These are phyloP conservation scores for Tylopilus plumbeoviolaceoides DNA, from an alignment of 768 basidiomycete genomes.

Conservation along the genomic window DNA sequence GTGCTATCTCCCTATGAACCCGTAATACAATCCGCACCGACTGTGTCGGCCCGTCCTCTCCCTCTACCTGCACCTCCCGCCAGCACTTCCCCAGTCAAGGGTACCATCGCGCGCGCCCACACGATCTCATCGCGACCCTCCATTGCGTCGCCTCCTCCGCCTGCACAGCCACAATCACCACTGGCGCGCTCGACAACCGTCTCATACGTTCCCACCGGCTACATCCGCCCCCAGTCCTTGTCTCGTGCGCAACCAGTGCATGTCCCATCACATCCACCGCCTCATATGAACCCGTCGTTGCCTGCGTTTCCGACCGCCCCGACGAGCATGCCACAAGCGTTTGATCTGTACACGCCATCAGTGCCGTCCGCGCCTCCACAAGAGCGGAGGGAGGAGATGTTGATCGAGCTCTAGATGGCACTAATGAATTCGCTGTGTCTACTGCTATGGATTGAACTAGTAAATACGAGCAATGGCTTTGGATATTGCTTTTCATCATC, in stretches of 20 bases:
- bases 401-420: conserved; percentile 37
- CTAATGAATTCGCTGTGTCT: not conserved
- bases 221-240: conserved; percentile 5
- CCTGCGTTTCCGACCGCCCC: conserved; percentile 67
- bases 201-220: conserved; percentile 14
- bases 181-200: conserved; percentile 25
- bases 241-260: conserved; percentile 5
- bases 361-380: conserved; percentile 44
- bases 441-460: not conserved
- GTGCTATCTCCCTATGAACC: conserved; percentile 10
- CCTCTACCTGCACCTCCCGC: conserved; percentile 19
- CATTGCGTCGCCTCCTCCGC: conserved; percentile 12
- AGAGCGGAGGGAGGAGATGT: conserved; percentile 59
- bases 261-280: not conserved
- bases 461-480: not conserved
- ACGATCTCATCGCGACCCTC: conserved; percentile 24
- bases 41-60: conserved; percentile 10
- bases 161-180: conserved; percentile 9
- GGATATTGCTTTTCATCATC: not conserved
- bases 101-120: conserved; percentile 24
- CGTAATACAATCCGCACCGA: conserved; percentile 14
- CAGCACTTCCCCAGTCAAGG: conserved; percentile 11
- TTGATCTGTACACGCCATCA: conserved; percentile 46
- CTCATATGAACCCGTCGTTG: conserved; percentile 30
- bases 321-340: conserved; percentile 52